These are phyloP conservation scores for Stylosanthes scabra DNA, from an alignment of 331 rosid species.

Conservation along the genomic window DNA sequence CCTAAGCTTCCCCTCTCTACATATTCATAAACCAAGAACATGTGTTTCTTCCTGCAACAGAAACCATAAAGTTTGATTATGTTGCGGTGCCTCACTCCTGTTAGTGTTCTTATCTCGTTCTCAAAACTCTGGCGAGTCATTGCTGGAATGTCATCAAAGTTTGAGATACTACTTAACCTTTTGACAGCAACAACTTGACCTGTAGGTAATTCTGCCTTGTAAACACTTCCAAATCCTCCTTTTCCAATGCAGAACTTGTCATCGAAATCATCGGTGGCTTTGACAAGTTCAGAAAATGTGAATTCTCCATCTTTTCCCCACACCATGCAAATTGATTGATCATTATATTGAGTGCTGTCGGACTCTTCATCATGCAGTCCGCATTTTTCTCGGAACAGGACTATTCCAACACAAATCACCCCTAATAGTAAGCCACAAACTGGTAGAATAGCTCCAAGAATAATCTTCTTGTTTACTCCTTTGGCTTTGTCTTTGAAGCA, in stretches of 20 bases:
- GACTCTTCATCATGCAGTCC: conserved; percentile 44
- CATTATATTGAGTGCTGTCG: conserved; percentile 45
- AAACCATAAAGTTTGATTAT: conserved; percentile 78
- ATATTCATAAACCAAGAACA: conserved; percentile 73
- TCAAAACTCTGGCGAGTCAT: conserved; percentile 56
- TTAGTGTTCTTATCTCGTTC: conserved; percentile 66
- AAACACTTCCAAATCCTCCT: conserved; percentile 89
- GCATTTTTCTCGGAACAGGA: conserved; percentile 13
- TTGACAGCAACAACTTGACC: conserved; percentile 77
- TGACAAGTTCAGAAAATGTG: conserved; percentile 61
- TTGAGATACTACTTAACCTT: conserved; percentile 53
- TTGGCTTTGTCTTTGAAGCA: conserved; percentile 44
- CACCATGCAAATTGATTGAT: conserved; percentile 25
- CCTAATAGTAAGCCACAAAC: conserved; percentile 47
- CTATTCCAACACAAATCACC: conserved; percentile 31
- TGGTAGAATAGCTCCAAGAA: conserved; percentile 58
- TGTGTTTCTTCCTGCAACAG: conserved; percentile 48
- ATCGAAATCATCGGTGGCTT: conserved; percentile 66
- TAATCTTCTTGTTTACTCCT: conserved; percentile 44
- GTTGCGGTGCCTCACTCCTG: conserved; percentile 73
- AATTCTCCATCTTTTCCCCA: conserved; percentile 72
- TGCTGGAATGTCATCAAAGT: conserved; percentile 54
- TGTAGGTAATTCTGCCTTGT: conserved; percentile 56
- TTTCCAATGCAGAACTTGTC: conserved; percentile 78
- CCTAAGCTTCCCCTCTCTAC: conserved; percentile 65